Base-by-base conservation (phyloP, 164 flowering plant species). In the Tetracentron sinense region DNA sequence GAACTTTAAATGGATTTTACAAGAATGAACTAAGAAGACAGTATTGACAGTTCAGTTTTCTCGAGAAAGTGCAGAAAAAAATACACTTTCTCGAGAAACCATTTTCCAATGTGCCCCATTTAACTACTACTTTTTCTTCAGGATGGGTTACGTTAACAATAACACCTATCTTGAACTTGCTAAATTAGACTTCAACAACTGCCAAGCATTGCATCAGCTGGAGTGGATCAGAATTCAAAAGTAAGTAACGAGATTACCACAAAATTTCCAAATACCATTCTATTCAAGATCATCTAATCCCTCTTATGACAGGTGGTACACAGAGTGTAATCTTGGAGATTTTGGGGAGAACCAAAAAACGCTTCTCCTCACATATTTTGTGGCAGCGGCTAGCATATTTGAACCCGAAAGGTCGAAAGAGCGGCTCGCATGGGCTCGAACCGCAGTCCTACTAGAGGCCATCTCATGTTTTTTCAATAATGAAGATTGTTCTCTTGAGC, bases 341-440 rank as follows among this genome's bases (percentile, higher is more conserved):
- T 75, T 74, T 35, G 91, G 95, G 8, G 53, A 82, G 47, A 86
- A 83, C 67, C 66, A 61, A 58, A 78, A 50, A 28, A 53, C 33
- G 46, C 82, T 85, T 26, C 77, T 87, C 0, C 27, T 58, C 1
- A 62, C 79, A 0, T 89, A 86, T 67, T 91, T 83, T 58, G 0
- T 86, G 30, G 97, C 96, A n/a, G 75, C 83, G 1, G 79, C 92
- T 0, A 85, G 77, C 56, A 77, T 88, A 1, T 91, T 72, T 53
- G 96, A 89, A 58, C 82, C 86, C 0, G 92, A 85, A 44, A 78
- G 79, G 64, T 74, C 79, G 0, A 44, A 30, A 0, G 85, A 85
- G 79, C 66, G 99, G 8, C 66, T 91, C 0, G 88, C 88, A 15
- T 94, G 97, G 97, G 85, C 90, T 5, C 84, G 79, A 62, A 85